Evolutionary conservation across 768 basidiomycete species (phyloP), one percentile per base, ranked within the genome.

Genomic region (Amanita rimosa): DNA sequence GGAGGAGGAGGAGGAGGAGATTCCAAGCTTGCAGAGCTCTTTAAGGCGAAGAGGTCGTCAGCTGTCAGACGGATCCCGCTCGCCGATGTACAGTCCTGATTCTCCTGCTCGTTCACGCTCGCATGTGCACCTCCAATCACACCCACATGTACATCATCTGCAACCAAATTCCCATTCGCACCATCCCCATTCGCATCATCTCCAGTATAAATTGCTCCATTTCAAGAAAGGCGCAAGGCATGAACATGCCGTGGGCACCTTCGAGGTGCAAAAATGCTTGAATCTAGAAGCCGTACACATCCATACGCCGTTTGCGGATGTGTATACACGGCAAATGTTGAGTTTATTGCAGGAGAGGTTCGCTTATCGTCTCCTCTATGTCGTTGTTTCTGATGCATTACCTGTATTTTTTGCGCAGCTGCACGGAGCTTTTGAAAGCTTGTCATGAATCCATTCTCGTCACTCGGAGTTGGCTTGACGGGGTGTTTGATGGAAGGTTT

Each of bases 181-280:
- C 27, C 58, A 59, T 16, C 53, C 50, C 1, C 62, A 59, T 31
- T 27, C 52, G 0, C 56, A 57, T 29, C 58, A 60, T 29, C 60
- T 59, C 29, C 62, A 63, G 44, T 67, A 69, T 27, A 58, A 63
- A 16, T 63, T 74, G 14, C 57, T 71, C 29, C 68, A 69, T 46
- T 49, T 69, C 6, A 59, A 13, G 57, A 61, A 27, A 64, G 55
- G 22, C 49, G 53, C 8, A 49, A 53, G 39, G 53, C 55, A 53
- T 16, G 80, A 85, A 56, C 65, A 70, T 22, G 74, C 74, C 0
- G 85, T 87, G 0, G 85, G 83, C 1, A 77, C 84, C 11, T 87
- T 87, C 52, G 85, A 87, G 64, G 76, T 75, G 3, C 78, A 85
- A 55, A 64, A 76, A 24, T 87, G 85, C 58, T 65, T 85, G 50